Evolutionary conservation across 2,329 filamentous ascomycete species (phyloP).

Genomic region (Nigrospora sphaerica): DNA sequence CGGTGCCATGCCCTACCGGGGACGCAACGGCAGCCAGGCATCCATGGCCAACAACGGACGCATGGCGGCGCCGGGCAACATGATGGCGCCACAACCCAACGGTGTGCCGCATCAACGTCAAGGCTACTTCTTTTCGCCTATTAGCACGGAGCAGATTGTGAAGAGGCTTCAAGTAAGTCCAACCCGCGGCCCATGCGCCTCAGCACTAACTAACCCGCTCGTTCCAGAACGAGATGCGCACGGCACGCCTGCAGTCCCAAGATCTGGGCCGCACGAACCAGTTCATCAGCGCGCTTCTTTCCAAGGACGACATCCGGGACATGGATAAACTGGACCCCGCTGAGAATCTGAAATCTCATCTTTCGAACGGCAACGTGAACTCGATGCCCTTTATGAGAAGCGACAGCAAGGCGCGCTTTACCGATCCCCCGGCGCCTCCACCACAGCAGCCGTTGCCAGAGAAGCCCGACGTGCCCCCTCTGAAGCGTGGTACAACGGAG

Average conservation of each 20-base stretch:
- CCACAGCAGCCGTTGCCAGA: constrained; percentile 90
- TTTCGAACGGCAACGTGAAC: constrained; percentile 34
- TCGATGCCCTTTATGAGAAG: constrained; percentile 47
- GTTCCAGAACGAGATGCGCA: constrained; percentile 76
- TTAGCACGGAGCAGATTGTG: constrained; percentile 91
- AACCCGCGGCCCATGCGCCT: background rate
- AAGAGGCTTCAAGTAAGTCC: constrained; percentile 72
- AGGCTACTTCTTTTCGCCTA: constrained; percentile 79
- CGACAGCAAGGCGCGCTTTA: constrained; percentile 79
- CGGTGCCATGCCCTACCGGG: constrained; percentile 63
- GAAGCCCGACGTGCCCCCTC: constrained; percentile 73
- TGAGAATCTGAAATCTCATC: constrained; percentile 39
- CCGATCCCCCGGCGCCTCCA: constrained; percentile 86
- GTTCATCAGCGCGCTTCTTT: constrained; percentile 70
- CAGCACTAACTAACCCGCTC: constrained; percentile 8
- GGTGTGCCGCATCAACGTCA: constrained; percentile 61
- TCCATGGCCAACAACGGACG: constrained; percentile 56
- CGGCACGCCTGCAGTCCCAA: constrained; percentile 78
- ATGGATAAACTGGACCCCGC: constrained; percentile 40
- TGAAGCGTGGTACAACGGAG: constrained; percentile 73
- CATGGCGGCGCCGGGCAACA: constrained; percentile 44
- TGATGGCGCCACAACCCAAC: constrained; percentile 44
- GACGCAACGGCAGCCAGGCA: constrained; percentile 61
- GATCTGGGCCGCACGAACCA: constrained; percentile 78
- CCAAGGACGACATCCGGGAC: constrained; percentile 61